phyloP scores from a whole-genome alignment of 805 yeast species.

The Zygosaccharomyces pseudorouxii region DNA sequence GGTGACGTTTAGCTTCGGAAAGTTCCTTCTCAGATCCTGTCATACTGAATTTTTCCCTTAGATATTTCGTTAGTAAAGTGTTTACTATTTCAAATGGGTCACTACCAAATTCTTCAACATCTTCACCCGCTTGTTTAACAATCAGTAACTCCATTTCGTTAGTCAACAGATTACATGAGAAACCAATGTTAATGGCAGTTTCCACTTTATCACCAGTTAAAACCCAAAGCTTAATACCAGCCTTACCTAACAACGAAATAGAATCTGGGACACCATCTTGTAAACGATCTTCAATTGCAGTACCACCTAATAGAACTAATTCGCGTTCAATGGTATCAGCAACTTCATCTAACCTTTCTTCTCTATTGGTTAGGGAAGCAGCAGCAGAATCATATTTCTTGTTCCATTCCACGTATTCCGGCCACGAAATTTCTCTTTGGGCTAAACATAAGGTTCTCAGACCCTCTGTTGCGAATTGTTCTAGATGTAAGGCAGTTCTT shows the following conservation, averaged over 20 bases:
- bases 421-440: conserved; percentile 59
- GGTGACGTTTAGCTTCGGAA: conserved; percentile 48
- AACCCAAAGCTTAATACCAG: conserved; percentile 84
- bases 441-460: conserved; percentile 79
- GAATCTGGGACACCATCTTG: conserved; percentile 88
- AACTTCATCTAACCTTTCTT: conserved; percentile 65
- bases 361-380: conserved; percentile 59
- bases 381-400: conserved; percentile 59
- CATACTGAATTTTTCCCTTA: conserved; percentile 53
- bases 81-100: conserved; percentile 42
- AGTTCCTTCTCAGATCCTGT: conserved; percentile 56
- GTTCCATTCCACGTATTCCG: conserved; percentile 60
- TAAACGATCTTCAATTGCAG: conserved; percentile 80
- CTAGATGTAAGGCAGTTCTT: conserved; percentile 67
- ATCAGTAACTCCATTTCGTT: conserved; percentile 73
- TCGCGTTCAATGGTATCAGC: conserved; percentile 71
- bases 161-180: conserved; percentile 72
- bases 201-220: conserved; percentile 87
- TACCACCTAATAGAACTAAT: conserved; percentile 67
- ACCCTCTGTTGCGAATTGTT: conserved; percentile 78
- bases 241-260: conserved; percentile 60
- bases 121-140: conserved; percentile 47
- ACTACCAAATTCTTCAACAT: conserved; percentile 42
- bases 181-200: conserved; percentile 83
- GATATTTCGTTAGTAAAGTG: conserved; percentile 47